Evolutionary conservation across 164 flowering plant species (phyloP), one percentile per base, ranked within the genome.

Genomic region (Vitis amurensis): DNA sequence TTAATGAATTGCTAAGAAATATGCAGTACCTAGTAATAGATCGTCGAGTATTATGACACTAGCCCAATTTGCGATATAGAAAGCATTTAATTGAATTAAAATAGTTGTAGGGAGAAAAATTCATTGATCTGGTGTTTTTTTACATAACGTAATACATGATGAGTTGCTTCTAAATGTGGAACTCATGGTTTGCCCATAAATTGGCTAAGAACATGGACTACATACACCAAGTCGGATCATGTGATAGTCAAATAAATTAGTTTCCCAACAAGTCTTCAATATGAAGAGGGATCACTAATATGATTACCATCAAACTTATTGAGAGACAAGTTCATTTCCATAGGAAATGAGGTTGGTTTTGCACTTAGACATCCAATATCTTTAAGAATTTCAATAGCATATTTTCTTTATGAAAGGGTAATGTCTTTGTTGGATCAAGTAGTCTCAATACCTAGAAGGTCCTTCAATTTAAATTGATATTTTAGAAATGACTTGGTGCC

Each of bases 361-460:
- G 11, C 51, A 50, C 11, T 50, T 8, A 3, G 1, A 8, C 3
- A 1, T 50, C 51, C 62, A 68, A 12, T 62, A 57, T 68, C 70
- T 53, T 68, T 53, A 68, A 68, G 55, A 44, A 68, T 68, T 68
- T 68, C 63, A 57, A 68, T 2, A 50, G 70, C 70, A 57, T 68
- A 64, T 37, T 64, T 63, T 11, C 55, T 1, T 63, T 63, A 30
- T 63, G 66, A 48, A 63, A 63, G 66, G 56, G 50, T 61, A 68
- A 68, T 57, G 50, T 53, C 70, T n/a, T 59, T 68, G 62, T 68
- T 68, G 62, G 63, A 68, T 68, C 70, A 55, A 68, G 70, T 53
- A 68, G 58, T 63, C 63, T 68, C 62, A 44, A 68, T 68, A 44
- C 68, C 47, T 10, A 66, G 37, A 3, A 66, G 53, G 58, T 66